These are phyloP conservation scores for Amaranthus tricolor DNA, from an alignment of 179 eudicot species.

Conservation along the genomic window DNA sequence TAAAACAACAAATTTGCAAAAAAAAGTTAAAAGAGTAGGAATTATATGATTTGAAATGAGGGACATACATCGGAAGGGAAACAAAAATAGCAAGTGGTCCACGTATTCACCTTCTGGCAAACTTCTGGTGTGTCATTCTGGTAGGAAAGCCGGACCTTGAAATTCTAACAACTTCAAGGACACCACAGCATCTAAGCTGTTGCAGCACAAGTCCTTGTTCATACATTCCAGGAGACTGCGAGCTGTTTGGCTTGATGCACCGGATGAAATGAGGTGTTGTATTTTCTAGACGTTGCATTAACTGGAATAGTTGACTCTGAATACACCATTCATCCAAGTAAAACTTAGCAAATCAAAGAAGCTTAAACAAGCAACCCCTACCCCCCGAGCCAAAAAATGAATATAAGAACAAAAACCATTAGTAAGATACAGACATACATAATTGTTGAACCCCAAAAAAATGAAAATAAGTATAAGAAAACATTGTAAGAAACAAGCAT, in stretches of 20 bases:
- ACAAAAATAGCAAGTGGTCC: constrained; percentile 4
- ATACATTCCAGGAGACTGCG: constrained; percentile 77
- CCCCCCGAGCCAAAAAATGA: not conserved
- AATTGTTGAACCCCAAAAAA: not conserved
- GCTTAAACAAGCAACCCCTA: not conserved
- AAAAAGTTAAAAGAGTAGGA: not conserved
- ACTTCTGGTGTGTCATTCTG: constrained; percentile 91
- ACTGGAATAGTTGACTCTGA: constrained; percentile 92
- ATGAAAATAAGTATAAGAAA: not conserved
- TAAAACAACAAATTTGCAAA: constrained; percentile 29
- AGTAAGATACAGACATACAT: not conserved
- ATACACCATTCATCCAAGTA: constrained; percentile 11
- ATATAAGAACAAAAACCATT: not conserved
- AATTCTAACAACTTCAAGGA: constrained; percentile 94
- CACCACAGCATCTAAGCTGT: constrained; percentile 96
- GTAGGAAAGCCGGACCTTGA: constrained; percentile 97
- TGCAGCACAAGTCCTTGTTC: constrained; percentile 84
- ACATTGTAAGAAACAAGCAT: not conserved
- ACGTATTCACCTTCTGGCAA: constrained; percentile 71
- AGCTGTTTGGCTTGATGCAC: constrained; percentile 94
- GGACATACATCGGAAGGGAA: not conserved
- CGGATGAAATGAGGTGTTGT: constrained; percentile 98
- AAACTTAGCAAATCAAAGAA: constrained; percentile 17
- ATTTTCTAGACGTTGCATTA: constrained; percentile 92
- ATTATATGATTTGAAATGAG: not conserved